Percentiles rank a stretch among this genome's conserved stretches.
phyloP scores from a whole-genome alignment of 257 asterid species.

The Ehretia macrophylla region DNA sequence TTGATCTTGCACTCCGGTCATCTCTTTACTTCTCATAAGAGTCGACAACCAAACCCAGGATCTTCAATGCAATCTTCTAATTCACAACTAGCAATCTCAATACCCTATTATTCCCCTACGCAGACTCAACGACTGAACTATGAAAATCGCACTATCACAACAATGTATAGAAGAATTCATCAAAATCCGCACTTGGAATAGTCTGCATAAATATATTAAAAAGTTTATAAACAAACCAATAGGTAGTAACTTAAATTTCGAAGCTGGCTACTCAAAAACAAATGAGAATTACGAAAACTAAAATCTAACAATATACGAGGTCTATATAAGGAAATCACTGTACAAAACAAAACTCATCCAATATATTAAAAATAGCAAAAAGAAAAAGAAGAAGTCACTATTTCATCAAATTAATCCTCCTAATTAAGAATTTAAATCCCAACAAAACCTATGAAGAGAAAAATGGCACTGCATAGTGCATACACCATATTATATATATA shows the following conservation, averaged over 20 bases:
- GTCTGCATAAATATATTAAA: constrained; percentile 8
- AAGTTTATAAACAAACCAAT: too few species aligned
- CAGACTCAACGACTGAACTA: constrained; percentile 32
- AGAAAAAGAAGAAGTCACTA: too few species aligned
- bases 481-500: neutral
- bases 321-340: neutral
- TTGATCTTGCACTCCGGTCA: constrained; percentile 73
- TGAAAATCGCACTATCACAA: constrained; percentile 17
- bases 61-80: constrained; percentile 28
- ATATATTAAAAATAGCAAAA: too few species aligned
- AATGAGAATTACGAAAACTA: too few species aligned
- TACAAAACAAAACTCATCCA: too few species aligned
- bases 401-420: too few species aligned
- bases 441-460: neutral
- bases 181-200: constrained; percentile 23
- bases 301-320: too few species aligned
- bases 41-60: constrained; percentile 26
- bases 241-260: neutral
- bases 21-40: constrained; percentile 28
- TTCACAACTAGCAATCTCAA: constrained; percentile 17
- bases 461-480: neutral
- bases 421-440: neutral
- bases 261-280: too few species aligned
- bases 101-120: constrained; percentile 14
- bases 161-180: constrained; percentile 33